These are phyloP conservation scores for Diplosphaera chodatii DNA, from an alignment of 139 green algal genomes.

Conservation along the genomic window DNA sequence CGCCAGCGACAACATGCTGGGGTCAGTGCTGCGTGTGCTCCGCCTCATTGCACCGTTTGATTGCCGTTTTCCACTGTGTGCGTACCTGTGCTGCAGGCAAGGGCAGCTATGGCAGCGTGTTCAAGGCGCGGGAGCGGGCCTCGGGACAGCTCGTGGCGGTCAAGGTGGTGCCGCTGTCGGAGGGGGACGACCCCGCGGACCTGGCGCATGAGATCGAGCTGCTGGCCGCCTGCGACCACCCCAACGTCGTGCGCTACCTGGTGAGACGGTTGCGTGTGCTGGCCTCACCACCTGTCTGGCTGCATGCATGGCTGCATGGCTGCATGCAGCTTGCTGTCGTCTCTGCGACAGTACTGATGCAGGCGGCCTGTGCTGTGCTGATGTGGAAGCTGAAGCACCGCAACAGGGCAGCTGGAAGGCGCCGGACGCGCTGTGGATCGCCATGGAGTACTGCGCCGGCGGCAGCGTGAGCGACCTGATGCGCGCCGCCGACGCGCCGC, in stretches of 20 bases:
- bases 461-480: conserved; percentile 88
- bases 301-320: no score
- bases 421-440: conserved; percentile 80
- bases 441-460: conserved; percentile 97
- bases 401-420: conserved; percentile 61
- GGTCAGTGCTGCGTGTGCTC: no score
- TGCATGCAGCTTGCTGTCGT: no score
- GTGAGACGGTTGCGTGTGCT: no score
- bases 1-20: no score
- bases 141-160: conserved; percentile 71
- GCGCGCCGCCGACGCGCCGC: conserved; percentile 26
- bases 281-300: no score
- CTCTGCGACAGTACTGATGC: no score
- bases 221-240: conserved; percentile 86
- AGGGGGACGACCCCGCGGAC: conserved; percentile 51
- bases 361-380: no score
- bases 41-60: no score
- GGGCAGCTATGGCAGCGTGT: conserved; percentile 84
- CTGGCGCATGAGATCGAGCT: conserved; percentile 74
- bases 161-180: conserved; percentile 71
- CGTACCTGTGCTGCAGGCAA: no score
- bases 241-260: conserved; percentile 90
- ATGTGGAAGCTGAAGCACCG: no score
- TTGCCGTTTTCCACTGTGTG: no score
- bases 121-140: conserved; percentile 55